Evolutionary conservation across 495 filamentous ascomycete genomes (phyloP).

Genomic region (Cercophora newfieldiana): DNA sequence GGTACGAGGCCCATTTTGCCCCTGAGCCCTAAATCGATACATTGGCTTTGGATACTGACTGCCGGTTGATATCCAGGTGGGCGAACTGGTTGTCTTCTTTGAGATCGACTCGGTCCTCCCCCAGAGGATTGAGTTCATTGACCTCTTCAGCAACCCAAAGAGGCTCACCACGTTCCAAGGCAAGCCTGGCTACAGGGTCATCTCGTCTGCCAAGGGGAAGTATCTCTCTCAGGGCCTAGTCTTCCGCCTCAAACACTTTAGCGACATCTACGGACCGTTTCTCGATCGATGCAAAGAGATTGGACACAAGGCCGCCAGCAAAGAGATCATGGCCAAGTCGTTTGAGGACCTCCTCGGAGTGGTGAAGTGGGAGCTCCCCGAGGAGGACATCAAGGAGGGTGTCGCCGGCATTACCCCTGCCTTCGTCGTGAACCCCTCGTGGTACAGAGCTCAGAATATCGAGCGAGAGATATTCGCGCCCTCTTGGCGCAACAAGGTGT

Average conservation of each 20-base stretch:
- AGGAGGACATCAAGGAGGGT: not conserved
- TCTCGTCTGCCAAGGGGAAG: not conserved
- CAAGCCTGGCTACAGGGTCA: conserved; percentile 17
- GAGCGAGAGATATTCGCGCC: conserved; percentile 1
- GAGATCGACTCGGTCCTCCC: conserved; percentile 31
- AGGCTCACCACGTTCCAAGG: conserved; percentile 8
- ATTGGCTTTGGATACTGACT: not conserved
- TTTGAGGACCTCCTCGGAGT: conserved; percentile 21
- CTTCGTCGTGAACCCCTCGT: conserved; percentile 20
- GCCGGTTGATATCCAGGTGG: not conserved
- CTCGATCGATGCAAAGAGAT: not conserved
- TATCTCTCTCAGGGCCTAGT: conserved; percentile 26
- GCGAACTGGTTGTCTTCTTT: conserved; percentile 27
- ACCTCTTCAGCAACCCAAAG: not conserved
- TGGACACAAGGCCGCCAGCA: not conserved
- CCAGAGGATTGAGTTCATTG: conserved; percentile 5
- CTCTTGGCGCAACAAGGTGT: not conserved
- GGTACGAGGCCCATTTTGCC: not conserved
- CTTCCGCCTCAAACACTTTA: conserved; percentile 14
- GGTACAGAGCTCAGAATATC: conserved; percentile 18
- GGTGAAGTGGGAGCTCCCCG: conserved; percentile 24
- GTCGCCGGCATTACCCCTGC: conserved; percentile 11
- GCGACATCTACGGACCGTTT: conserved; percentile 13
- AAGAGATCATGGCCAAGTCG: conserved; percentile 7
- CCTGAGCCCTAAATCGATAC: not conserved